Evolutionary conservation across 306 rosid genomes (phyloP), one percentile per base, ranked within the genome.

Genomic region (Acacia melanoxylon): DNA sequence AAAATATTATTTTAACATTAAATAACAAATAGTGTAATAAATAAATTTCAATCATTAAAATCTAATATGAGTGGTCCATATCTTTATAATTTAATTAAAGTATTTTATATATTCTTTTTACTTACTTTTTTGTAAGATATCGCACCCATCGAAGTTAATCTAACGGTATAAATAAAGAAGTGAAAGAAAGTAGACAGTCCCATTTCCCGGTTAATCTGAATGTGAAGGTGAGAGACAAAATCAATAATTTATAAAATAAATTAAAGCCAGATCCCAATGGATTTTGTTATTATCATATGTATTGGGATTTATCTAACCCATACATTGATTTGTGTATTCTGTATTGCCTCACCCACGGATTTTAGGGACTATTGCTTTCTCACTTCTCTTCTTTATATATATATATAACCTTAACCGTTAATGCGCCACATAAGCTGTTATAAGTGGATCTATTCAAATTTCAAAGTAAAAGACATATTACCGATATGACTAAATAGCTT

Each of bases 331-430:
- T 86, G 83, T 91, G 92, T 87, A 86, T 48, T 84, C 46, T 27
- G 48, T 82, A 89, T 91, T 89, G 89, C 82, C 83, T 84, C 73
- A 45, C 83, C 90, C 90, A 86, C 94, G 93, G 89, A 91, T 85
- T 90, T 89, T 82, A 68, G 81, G 92, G 90, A 79, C 0, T 84
- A 83, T 74, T 79, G 78, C 33, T 80, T 78, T 83, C 80, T 72
- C 74, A 70, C 2, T 62, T 35, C 12, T 75, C 12, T 37, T 81
- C 81, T 27, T 2, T 13, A 46, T 13, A 45, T 10, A 52, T 1
- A 6, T 17, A 52, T 54, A 54, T 8, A 10, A 54, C 12, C 27
- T 20, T 54, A 35, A 54, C 62, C n/a, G 62, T 8, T 20, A 54
- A 54, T 54, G 25, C 4, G 10, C 62, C 62, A 54, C 10, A 54